phyloP scores from a whole-genome alignment of 1,139 yeast genomes.

The Hanseniaspora uvarum region DNA sequence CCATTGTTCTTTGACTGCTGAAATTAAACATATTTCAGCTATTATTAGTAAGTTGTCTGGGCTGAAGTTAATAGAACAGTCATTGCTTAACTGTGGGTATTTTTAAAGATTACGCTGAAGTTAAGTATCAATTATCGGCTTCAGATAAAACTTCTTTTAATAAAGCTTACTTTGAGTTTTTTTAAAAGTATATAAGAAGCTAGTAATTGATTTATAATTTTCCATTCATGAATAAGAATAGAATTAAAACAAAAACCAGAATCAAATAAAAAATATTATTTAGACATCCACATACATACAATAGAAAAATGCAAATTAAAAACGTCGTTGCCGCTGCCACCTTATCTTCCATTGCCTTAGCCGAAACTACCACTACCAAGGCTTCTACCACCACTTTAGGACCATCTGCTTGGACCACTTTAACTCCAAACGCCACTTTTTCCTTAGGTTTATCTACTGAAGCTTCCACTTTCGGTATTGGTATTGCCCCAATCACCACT shows the following conservation, averaged over 20 bases:
- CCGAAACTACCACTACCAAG: slow-evolving; percentile 30
- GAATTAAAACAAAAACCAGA: neutral
- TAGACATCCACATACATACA: neutral
- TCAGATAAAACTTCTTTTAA: too few species aligned
- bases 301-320: slow-evolving; percentile 28
- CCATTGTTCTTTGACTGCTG: neutral
- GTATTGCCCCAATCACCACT: slow-evolving; percentile 25
- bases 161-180: too few species aligned
- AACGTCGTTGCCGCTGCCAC: slow-evolving; percentile 25
- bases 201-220: too few species aligned
- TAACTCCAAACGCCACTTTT: slow-evolving; percentile 32
- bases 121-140: neutral
- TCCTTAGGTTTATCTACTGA: slow-evolving; percentile 37
- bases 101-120: neutral
- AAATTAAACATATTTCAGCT: neutral
- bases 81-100: neutral
- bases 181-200: neutral
- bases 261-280: neutral
- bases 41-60: neutral
- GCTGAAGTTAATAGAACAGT: neutral
- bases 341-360: slow-evolving; percentile 25
- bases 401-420: slow-evolving; percentile 31
- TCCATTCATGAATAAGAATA: too few species aligned
- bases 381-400: slow-evolving; percentile 31
- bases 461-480: slow-evolving; percentile 41